Evolutionary conservation across 805 yeast genomes (phyloP).

Genomic region (Teunomyces kruisii): DNA sequence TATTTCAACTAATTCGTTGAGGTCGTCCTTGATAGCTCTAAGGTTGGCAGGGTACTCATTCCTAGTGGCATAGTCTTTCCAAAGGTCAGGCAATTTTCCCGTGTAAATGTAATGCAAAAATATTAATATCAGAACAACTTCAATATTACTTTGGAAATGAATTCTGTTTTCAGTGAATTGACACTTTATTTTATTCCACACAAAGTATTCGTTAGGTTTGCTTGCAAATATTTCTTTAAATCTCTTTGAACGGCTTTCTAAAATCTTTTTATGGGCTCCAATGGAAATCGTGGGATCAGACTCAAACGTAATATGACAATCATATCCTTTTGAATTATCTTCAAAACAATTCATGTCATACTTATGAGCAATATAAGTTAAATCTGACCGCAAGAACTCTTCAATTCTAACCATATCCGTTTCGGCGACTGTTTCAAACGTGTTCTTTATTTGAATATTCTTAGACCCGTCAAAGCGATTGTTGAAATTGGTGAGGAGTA

Average conservation of each 20-base stretch:
- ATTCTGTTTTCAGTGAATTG: background rate
- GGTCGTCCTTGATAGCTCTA: background rate
- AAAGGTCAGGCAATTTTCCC: conserved; percentile 42
- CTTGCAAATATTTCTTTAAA: conserved; percentile 22
- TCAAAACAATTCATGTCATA: background rate
- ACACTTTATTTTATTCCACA: conserved; percentile 4
- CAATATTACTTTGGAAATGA: conserved; percentile 19
- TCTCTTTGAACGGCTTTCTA: conserved; percentile 29
- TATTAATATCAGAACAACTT: conserved; percentile 40
- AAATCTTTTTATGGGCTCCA: conserved; percentile 36
- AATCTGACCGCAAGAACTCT: background rate
- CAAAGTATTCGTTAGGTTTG: conserved; percentile 16
- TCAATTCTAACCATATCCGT: background rate
- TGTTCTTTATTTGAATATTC: background rate
- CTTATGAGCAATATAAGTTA: background rate
- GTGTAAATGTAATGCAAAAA: conserved; percentile 51
- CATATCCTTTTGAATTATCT: conserved; percentile 29
- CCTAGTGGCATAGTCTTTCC: conserved; percentile 39
- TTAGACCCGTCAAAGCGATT: background rate
- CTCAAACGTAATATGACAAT: conserved; percentile 30
- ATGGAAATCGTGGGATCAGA: conserved; percentile 21
- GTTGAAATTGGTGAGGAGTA: background rate
- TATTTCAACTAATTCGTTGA: background rate
- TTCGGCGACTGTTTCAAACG: background rate
- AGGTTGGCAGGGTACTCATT: conserved; percentile 5